phyloP scores from a whole-genome alignment of 768 basidiomycete species.

The Fomitopsis pulvina region DNA sequence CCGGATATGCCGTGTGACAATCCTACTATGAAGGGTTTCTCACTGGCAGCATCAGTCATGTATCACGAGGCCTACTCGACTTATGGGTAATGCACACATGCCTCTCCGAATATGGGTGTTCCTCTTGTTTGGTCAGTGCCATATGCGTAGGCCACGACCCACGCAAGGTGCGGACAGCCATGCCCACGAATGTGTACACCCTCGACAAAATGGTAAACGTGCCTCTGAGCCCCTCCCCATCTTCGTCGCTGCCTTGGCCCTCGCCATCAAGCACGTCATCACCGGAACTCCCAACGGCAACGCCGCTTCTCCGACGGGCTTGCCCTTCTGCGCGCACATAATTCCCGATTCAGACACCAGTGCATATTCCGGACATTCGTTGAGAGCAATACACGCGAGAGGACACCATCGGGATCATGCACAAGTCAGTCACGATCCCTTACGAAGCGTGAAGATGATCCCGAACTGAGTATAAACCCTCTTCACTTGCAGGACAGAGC shows the following conservation, averaged over 20 bases:
- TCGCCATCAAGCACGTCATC: constrained; percentile 13
- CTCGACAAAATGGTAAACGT: background rate
- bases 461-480: constrained; percentile 13
- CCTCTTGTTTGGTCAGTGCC: no score
- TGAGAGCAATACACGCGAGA: constrained; percentile 38
- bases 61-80: no score
- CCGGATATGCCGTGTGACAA: no score
- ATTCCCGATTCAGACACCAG: constrained; percentile 48
- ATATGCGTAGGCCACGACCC: no score
- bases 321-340: background rate
- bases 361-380: constrained; percentile 49
- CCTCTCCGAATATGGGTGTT: no score
- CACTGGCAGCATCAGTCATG: no score
- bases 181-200: background rate
- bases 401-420: constrained; percentile 43
- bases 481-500: background rate
- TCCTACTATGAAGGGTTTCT: no score
- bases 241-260: constrained; percentile 12
- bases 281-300: constrained; percentile 10
- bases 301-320: background rate
- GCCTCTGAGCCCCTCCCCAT: constrained; percentile 11
- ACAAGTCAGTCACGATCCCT: constrained; percentile 46
- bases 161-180: no score
- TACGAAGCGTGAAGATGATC: constrained; percentile 36
- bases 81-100: no score